Base-by-base conservation (phyloP, 169 alveolate species). In the Plasmodium cynomolgi region DNA sequence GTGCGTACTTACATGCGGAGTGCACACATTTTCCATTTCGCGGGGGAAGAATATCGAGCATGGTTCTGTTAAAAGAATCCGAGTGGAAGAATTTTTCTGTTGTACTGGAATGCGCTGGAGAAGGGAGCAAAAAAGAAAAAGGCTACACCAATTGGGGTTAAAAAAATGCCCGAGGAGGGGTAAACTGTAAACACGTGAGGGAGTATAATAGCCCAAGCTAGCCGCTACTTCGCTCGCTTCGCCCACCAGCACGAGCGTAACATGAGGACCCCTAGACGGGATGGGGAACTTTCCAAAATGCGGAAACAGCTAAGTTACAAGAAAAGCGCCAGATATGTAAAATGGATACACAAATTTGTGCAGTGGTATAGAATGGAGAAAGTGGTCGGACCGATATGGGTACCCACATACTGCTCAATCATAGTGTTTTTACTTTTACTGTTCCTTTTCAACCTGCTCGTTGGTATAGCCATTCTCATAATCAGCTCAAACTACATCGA, bases 341-440 rank as follows among this genome's bases (percentile, higher is more conserved):
- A 56, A 23, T 54, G 39, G 56, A 9, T 86, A 26, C 71, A 86
- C 62, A 71, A 79, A n/a, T 86, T 86, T 86, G 86, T 86, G 26
- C 50, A 86, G 72, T 86, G 93, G 93, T 86, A 86, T 77, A 75
- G 81, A 86, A 86, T 86, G 86, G 93, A 86, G 58, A 56, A 54
- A 77, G 88, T 34, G 29, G 62, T 86, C 31, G 93, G 93, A 3
- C 93, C 93, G n/a, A 62, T 77, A 31, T 77, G 80, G 84, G 85
- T 77, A 17, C 34, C 80, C 81, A 86, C 80, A 37, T 86, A 86
- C 71, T 86, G 82, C 7, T 47, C 93, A 34, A 23, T 56, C 26
- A 86, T 86, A 74, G 20, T 26, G 17, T 86, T 86, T 77, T 86
- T 86, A 34, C 54, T 86, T 33, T 86, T 86, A 33, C 68, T 86